Base-by-base conservation (phyloP, 2,329 filamentous ascomycete genomes). In the Monosporascus sp. region DNA sequence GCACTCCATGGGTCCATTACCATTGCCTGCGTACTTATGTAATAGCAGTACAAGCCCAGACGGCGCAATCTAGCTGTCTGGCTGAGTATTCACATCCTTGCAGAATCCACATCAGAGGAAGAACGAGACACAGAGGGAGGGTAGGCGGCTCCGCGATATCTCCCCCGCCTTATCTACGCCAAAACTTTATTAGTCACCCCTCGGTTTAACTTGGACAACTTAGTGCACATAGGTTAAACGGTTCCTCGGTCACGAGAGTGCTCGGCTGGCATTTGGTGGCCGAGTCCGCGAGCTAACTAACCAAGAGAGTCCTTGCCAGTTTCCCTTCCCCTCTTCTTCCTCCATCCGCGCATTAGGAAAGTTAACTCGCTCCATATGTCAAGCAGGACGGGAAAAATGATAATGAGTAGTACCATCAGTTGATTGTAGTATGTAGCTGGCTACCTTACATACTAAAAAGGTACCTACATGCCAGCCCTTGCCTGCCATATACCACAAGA, bases 261-360 rank as follows among this genome's bases (percentile, higher is more conserved):
- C 31, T 34, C 5, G 31, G 31, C 5, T 34, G 31, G 31, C 31
- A 34, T 34, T 14, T 34, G 9, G 31, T 34, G 4, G 3, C 27
- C 27, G 53, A 52, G 50, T 52, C 55, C 55, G 52, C 49, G 54
- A 50, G 31, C 31, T 14, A 34, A 48, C 27, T 47, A 54, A 50
- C 57, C 42, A 59, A 59, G 31, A 57, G 53, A 47, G 54, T 55
- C 52, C 51, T 49, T 25, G 17, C 17, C 17, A 34, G 31, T 34
- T 34, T 34, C 31, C 31, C 31, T 22, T 15, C 42, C 42, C 42
- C 42, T 25, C 42, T 46, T 27, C 42, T 8, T 46, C 42, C 22
- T 25, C 42, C 20, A 45, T 46, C 8, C 24, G 5, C 24, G 22
- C 24, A 46, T 46, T 46, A 46, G 42, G 24, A 46, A 34, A 46